A percentile compares a stretch with the other conserved stretches of the same genome.
Conservation (phyloP, 352 stramenopile species). For the Globisporangium iwayamae region DNA sequence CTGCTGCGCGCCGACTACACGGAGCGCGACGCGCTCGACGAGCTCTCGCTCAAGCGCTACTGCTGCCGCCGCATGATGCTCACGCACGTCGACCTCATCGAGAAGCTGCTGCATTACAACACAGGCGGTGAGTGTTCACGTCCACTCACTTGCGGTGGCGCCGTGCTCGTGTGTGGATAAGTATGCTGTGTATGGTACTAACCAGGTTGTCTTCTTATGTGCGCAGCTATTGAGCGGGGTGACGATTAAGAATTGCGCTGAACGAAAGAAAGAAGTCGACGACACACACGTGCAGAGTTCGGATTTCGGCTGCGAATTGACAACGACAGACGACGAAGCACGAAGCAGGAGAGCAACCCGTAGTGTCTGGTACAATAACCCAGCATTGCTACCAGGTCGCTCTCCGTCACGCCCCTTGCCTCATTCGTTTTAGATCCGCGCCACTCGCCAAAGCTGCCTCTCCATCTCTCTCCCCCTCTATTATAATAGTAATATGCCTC, state of each 20-base stretch:
- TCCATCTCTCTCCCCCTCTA: conserved; percentile 22
- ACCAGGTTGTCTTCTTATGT: not conserved
- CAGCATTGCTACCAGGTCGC: not conserved
- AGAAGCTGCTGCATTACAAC: conserved; percentile 99
- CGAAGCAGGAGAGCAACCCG: conserved; percentile 2
- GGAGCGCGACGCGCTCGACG: conserved; percentile 96
- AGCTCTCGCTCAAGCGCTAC: conserved; percentile 98
- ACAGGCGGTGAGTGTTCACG: conserved; percentile 64
- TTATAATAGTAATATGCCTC: conserved; percentile 33
- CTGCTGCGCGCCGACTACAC: conserved; percentile 96
- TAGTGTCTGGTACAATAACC: not conserved
- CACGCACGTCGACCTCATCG: conserved; percentile 99
- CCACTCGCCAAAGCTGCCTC: not conserved
- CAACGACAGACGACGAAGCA: conserved; percentile 21
- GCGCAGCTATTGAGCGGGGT: conserved; percentile 75
- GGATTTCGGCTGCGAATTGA: not conserved
- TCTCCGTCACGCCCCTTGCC: not conserved
- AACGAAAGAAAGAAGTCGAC: conserved; percentile 2
- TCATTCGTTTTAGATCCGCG: not conserved
- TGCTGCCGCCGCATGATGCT: conserved; percentile 99
- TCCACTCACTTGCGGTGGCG: not conserved
- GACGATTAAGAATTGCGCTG: conserved; percentile 41
- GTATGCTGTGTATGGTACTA: not conserved
- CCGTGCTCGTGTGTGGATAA: conserved; percentile 1
- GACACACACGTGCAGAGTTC: conserved; percentile 1